Percentiles rank a stretch among this genome's conserved stretches.
Conservation (phyloP, 371 early-diverging fungal species). For the Mortierella sp. region DNA sequence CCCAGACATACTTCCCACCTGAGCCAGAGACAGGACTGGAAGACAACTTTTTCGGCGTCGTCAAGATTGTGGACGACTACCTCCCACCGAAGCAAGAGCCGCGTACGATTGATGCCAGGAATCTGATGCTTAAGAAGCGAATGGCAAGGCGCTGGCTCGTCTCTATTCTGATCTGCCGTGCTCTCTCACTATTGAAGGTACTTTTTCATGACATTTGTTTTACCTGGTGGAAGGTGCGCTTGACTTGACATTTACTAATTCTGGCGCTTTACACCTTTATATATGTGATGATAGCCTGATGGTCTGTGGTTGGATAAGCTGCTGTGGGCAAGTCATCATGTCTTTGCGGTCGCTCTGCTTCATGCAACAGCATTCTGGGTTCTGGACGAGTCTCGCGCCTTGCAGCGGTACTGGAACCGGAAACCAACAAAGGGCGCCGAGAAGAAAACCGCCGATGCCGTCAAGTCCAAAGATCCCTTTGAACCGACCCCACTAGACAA, state of each 20-base stretch:
- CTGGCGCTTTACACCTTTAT: not conserved
- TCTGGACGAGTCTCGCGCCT: constrained; percentile 34
- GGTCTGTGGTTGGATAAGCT: constrained; percentile 2
- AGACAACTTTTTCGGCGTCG: constrained; percentile 55
- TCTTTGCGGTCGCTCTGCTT: constrained; percentile 26
- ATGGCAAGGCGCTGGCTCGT: constrained; percentile 43
- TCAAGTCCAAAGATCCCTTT: constrained; percentile 27
- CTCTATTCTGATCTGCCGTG: constrained; percentile 24
- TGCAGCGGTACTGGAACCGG: constrained; percentile 9
- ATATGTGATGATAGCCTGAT: not conserved
- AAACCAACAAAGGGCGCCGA: not conserved
- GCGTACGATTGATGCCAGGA: constrained; percentile 38
- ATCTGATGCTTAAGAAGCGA: constrained; percentile 51
- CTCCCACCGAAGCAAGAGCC: constrained; percentile 31
- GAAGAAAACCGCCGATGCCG: not conserved
- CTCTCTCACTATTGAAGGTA: constrained; percentile 22
- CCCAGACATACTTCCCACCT: constrained; percentile 48
- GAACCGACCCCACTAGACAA: constrained; percentile 29
- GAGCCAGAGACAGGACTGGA: constrained; percentile 54
- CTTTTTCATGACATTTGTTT: not conserved
- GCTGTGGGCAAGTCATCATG: not conserved
- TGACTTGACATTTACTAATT: not conserved
- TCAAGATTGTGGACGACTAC: constrained; percentile 57
- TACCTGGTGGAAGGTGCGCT: not conserved
- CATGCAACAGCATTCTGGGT: constrained; percentile 52